Evolutionary conservation across 2,329 filamentous ascomycete species (phyloP), one percentile per base, ranked within the genome.

Genomic region (Aspergillus clavatus): DNA sequence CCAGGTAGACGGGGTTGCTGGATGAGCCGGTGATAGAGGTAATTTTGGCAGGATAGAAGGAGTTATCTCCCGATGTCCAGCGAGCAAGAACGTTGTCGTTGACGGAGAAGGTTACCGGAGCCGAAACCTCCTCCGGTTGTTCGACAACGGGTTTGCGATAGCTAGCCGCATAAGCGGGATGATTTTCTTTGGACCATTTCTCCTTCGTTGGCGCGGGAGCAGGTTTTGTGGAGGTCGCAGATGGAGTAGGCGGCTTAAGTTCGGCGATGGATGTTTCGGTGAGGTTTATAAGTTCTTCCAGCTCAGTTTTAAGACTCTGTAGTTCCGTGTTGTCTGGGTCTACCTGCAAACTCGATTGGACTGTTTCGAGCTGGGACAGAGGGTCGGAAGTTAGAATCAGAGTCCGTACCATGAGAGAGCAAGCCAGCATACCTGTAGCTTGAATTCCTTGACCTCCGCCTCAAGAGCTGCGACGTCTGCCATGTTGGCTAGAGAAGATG

Each of bases 21-120:
- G 85, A 84, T 7, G 89, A 95, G 47, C 93, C 93, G 18, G 91
- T 96, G 58, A 96, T 90, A 42, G 87, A 90, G 41, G 89, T 91
- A 67, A 98, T 95, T 60, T 88, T 84, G 33, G 90, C 93, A 37
- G 89, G 85, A 71, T 97, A 97, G 71, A 90, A 96, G 19, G 80
- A 80, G 61, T 87, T 89, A 69, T 98, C 93, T 43, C 89, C 89
- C 7, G 88, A 86, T 38, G 86, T 73, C 88, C 90, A 98, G 69
- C 91, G 90, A 38, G 91, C 93, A 67, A 93, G 77, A 43, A 96
- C 87, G 24, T 77, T 86, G 61, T 98, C 93, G 64, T 95, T 95
- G 54, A 95, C 87, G 46, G 86, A 81, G 70, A 90, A 95, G 7
- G 76, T 77, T 2, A 77, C 74, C 0, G 77, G 72, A 2, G 70